phyloP scores from a whole-genome alignment of 2,329 filamentous ascomycete species.

The Colletotrichum sidae region DNA sequence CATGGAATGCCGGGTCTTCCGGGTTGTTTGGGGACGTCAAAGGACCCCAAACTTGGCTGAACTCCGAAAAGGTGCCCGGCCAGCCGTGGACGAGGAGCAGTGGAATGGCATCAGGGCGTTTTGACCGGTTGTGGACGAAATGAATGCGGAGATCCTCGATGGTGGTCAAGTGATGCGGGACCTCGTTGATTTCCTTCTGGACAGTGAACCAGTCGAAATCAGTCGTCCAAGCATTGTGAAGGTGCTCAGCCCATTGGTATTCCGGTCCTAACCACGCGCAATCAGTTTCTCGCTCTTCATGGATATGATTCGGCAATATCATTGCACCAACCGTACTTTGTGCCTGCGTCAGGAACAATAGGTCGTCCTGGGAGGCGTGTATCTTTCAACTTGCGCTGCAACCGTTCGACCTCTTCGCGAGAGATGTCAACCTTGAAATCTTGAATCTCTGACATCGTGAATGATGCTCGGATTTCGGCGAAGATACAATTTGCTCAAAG shows the following conservation, averaged over 20 bases:
- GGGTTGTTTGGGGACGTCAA: conserved; percentile 43
- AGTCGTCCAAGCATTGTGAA: conserved; percentile 31
- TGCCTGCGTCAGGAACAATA: neutral
- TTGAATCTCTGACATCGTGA: conserved; percentile 17
- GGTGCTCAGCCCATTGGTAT: conserved; percentile 33
- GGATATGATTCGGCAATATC: neutral
- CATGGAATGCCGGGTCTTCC: conserved; percentile 45
- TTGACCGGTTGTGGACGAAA: conserved; percentile 41
- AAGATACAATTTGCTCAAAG: neutral
- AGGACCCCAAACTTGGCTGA: conserved; percentile 51
- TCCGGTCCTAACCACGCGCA: neutral
- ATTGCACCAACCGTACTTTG: conserved; percentile 6
- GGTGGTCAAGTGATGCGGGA: conserved; percentile 35
- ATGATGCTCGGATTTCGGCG: neutral
- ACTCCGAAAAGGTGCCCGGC: conserved; percentile 58
- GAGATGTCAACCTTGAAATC: conserved; percentile 14
- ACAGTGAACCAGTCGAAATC: conserved; percentile 37
- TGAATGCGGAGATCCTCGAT: conserved; percentile 42
- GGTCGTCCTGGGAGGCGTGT: neutral
- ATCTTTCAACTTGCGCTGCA: conserved; percentile 10
- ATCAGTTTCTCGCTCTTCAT: neutral
- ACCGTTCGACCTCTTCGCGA: neutral
- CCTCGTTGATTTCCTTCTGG: conserved; percentile 31
- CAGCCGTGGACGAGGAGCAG: conserved; percentile 57
- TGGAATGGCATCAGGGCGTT: conserved; percentile 47